These are phyloP conservation scores for Penicillium fimorum DNA, from an alignment of 495 filamentous ascomycete species.

Conservation along the genomic window DNA sequence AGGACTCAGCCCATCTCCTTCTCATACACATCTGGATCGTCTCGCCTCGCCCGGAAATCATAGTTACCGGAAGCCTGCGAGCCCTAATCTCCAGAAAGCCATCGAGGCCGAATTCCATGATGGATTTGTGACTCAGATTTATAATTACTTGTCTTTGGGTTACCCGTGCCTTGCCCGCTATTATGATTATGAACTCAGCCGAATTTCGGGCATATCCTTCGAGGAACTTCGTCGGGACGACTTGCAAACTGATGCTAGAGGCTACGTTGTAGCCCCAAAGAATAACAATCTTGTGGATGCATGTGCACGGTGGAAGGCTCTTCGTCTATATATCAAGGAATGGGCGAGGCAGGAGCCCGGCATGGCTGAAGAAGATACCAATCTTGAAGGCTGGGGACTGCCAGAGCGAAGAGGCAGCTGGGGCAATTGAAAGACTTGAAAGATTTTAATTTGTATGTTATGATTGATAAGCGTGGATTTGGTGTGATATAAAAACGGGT, in stretches of 20 bases:
- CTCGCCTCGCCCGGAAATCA: background rate
- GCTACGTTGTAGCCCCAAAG: constrained; percentile 59
- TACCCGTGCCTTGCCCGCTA: constrained; percentile 79
- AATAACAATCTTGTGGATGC: constrained; percentile 38
- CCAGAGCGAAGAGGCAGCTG: constrained; percentile 76
- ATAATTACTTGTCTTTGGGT: constrained; percentile 90
- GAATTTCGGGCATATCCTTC: constrained; percentile 66
- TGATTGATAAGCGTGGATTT: constrained; percentile 10
- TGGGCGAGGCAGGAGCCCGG: constrained; percentile 79
- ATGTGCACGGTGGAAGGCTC: constrained; percentile 75
- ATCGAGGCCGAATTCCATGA: constrained; percentile 71
- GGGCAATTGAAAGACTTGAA: constrained; percentile 56
- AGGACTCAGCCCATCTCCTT: constrained; percentile 10
- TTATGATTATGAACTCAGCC: constrained; percentile 79
- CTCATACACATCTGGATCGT: constrained; percentile 4
- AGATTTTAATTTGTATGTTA: background rate
- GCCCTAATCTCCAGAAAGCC: constrained; percentile 49
- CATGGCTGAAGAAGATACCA: constrained; percentile 52
- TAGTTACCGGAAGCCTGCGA: background rate
- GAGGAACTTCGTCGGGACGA: constrained; percentile 72
- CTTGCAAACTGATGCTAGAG: constrained; percentile 56
- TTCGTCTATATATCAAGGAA: constrained; percentile 76
- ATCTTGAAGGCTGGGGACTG: constrained; percentile 65
- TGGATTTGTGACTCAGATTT: constrained; percentile 88
- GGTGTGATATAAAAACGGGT: background rate